Percentiles rank a stretch among this genome's conserved stretches.
Evolutionary conservation across 139 green algal species (phyloP).

Genomic region (Coelastrella sp.): DNA sequence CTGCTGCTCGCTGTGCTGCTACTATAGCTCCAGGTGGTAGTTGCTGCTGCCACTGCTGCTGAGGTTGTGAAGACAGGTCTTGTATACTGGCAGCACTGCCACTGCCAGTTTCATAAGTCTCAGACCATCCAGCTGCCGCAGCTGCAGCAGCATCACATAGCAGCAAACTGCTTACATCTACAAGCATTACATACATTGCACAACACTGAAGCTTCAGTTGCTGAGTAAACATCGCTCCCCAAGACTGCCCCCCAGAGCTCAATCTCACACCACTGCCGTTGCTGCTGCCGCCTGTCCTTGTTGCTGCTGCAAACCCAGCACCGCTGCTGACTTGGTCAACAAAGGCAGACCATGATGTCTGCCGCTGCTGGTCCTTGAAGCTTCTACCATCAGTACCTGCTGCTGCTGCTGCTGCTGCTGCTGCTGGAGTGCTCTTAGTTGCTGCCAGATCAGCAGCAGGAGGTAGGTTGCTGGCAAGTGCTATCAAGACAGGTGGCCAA

Average conservation of each 20-base stretch:
- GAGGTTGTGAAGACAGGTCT: background rate
- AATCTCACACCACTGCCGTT: constrained; percentile 9
- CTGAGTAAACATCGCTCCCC: background rate
- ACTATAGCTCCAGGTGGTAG: background rate
- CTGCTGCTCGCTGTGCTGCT: constrained; percentile 25
- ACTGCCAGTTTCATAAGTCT: background rate
- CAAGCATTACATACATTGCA: constrained; percentile 19
- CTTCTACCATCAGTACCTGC: no score
- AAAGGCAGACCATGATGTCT: constrained; percentile 20
- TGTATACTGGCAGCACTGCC: background rate
- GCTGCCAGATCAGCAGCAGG: constrained; percentile 26
- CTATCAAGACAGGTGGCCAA: constrained; percentile 59
- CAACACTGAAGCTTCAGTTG: background rate
- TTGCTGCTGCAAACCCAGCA: background rate
- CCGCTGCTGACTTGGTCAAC: constrained; percentile 32
- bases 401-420: constrained; percentile 31
- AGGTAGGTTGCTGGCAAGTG: constrained; percentile 47
- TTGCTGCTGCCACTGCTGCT: constrained; percentile 29
- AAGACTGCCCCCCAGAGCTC: background rate
- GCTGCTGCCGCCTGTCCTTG: background rate
- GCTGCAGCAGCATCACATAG: constrained; percentile 20
- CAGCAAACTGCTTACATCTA: constrained; percentile 21
- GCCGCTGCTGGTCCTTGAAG: constrained; percentile 5
- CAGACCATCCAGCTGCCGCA: background rate
- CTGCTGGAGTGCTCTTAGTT: background rate